Evolutionary conservation across 2,329 filamentous ascomycete genomes (phyloP), one percentile per base, ranked within the genome.

Genomic region (Hypoxylon sp.): DNA sequence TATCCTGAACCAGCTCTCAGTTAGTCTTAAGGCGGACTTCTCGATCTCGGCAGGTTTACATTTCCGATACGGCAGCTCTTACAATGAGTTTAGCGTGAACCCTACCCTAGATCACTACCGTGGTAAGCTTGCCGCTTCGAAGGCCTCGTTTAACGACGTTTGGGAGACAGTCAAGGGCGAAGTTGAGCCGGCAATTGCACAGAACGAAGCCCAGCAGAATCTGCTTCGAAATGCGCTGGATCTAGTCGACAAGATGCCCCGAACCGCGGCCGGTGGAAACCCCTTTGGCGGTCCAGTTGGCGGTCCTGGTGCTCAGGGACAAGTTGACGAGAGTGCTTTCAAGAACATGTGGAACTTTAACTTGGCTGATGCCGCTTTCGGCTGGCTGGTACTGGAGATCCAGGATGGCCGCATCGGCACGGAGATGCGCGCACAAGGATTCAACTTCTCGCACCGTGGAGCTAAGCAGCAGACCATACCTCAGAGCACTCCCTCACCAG

Each of bases 311-410:
- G 87, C 89, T 63, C 90, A 93, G 55, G 96, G 96, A 32, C 93
- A 97, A 76, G 94, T 99, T 17, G 96, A 99, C 70, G 96, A 99
- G 84, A 98, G 94, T 75, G 96, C 96, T 1, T 99, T 99, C 87
- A 99, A 99, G 85, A 99, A 99, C 80, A 98, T 98, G 96, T 99
- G 96, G 96, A 99, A 99, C 81, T 99, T 99, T 83, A 98, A 98
- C 80, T 82, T 99, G 72, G 96, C 96, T 30, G 96, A 99, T 83
- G 96, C 96, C 60, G 95, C 96, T 19, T 99, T 98, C 79, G 96
- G 96, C 67, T 99, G 94, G 86, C 86, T 99, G 56, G 94, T 98
- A 14, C 83, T 99, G 63, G 96, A 99, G 79, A 91, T 99, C 66
- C 96, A 99, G 78, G 93, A 94, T 76, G 96, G 96, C 56, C 90